A percentile compares a stretch with the other conserved stretches of the same genome.
Evolutionary conservation across 2,329 filamentous ascomycete genomes (phyloP).

Genomic region (Xylariaceae sp.): DNA sequence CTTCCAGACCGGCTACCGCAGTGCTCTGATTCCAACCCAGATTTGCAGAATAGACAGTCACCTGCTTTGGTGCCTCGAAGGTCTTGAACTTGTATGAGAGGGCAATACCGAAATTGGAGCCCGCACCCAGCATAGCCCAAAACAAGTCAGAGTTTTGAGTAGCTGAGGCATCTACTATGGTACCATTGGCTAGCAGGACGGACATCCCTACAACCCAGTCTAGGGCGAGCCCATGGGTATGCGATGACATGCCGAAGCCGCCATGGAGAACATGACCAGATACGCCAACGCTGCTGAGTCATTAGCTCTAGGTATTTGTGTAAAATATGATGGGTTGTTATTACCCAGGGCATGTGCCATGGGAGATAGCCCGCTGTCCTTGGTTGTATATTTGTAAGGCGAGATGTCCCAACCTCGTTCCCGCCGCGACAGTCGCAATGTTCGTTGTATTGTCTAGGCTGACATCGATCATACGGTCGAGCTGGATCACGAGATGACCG

Average conservation of each 20-base stretch:
- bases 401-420: slow-evolving; percentile 51
- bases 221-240: slow-evolving; percentile 53
- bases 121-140: slow-evolving; percentile 40
- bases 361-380: slow-evolving; percentile 41
- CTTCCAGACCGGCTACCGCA: slow-evolving; percentile 54
- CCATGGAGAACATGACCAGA: slow-evolving; percentile 45
- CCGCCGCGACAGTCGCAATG: slow-evolving; percentile 51
- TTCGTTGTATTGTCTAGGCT: slow-evolving; percentile 45
- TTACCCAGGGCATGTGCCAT: slow-evolving; percentile 47
- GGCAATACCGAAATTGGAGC: slow-evolving; percentile 41
- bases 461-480: slow-evolving; percentile 52
- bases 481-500: slow-evolving; percentile 52
- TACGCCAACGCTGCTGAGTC: slow-evolving; percentile 41
- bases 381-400: slow-evolving; percentile 40
- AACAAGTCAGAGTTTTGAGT: slow-evolving; percentile 39
- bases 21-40: slow-evolving; percentile 33
- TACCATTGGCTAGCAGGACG: slow-evolving; percentile 38
- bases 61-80: slow-evolving; percentile 34
- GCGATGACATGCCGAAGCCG: slow-evolving; percentile 45
- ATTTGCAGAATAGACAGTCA: slow-evolving; percentile 36
- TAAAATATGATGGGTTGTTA: slow-evolving; percentile 8
- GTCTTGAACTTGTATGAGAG: slow-evolving; percentile 37
- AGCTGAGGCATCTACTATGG: slow-evolving; percentile 34
- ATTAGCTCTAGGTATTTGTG: background rate
- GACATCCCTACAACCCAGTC: slow-evolving; percentile 49